Evolutionary conservation across 768 basidiomycete species (phyloP), one percentile per base, ranked within the genome.

Genomic region (Botryobasidium botryosum): DNA sequence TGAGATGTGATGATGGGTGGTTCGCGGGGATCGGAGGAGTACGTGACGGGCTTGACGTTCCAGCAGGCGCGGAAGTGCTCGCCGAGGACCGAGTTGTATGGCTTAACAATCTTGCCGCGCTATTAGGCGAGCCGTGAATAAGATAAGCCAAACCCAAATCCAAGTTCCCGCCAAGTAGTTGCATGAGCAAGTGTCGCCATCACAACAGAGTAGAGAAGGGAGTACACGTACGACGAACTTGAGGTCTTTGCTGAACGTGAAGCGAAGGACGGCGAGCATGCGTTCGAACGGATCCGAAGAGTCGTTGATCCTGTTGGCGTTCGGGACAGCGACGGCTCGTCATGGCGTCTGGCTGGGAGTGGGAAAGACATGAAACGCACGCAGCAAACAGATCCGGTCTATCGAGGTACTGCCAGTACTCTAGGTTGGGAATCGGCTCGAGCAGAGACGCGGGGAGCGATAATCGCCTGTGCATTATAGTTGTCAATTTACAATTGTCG

Each of bases 401-500:
- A 61, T 92, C 88, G 38, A 87, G 68, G 53, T 88, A 91, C 52
- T 86, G 79, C 85, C 85, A 94, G 64, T 90, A 96, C 63, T 96
- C 91, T 41, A 96, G 71, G 63, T 96, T 96, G 4, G 91, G 91
- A 52, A 91, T 71, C 3, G 91, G 91, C 58, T 94, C 91, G 35
- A 96, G 71, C 39, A 96, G 62, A 36, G 87, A 91, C 12, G 91
- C 90, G 2, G 91, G 91, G 32, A 96, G 65, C 0, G 90, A 94
- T 24, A 96, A 65, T 39, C 90, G 84, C 74, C 90, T 94, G 46
- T 7, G 36, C 35, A n/a, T 25, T n/a, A n/a, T n/a, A n/a, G n/a
- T n/a, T n/a, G n/a, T n/a, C n/a, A n/a, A n/a, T n/a, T n/a, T n/a
- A n/a, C n/a, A n/a, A n/a, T n/a, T n/a, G n/a, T n/a, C n/a, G n/a